Evolutionary conservation across 768 basidiomycete species (phyloP), one percentile per base, ranked within the genome.

Genomic region (Roridomyces roridus): DNA sequence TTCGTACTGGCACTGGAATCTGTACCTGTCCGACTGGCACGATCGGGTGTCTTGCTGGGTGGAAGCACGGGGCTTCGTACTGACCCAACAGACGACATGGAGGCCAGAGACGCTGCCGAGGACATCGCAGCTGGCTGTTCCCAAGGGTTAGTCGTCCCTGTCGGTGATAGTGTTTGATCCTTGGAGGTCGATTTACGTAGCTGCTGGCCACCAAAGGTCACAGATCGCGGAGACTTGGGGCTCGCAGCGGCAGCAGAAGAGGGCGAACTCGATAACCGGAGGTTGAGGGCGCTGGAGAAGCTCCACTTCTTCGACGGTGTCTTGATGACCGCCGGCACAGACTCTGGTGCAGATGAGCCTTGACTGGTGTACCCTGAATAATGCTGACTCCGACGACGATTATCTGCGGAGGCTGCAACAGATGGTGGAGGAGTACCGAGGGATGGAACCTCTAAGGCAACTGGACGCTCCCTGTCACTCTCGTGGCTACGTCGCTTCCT

Each of bases 281-380:
- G 81, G 62, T 90, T 92, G 5, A 95, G 75, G 21, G 90, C 91
- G 60, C 83, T 89, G n/a, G 91, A 90, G 70, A 96, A 91, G 69
- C 93, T 95, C 94, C 94, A 96, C 72, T 96, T 96, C 82, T 94
- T 95, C n/a, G 91, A 92, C 29, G 93, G 92, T 3, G 91, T 90
- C 75, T 91, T 91, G 47, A 80, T 76, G 39, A 80, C 75, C 15
- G 75, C 67, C 36, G 86, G 78, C 14, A 67, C 62, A 51, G 80
- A 73, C 54, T 84, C 80, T 26, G 77, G 74, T 63, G 69, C 73
- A 61, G 53, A 67, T 70, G 74, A 77, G 67, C 63, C 69, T 67
- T 69, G 64, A 64, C 67, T 74, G 65, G 69, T 53, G 57, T 70
- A 66, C 51, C 68, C 67, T 37, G 74, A 71, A 39, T 74, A 72